A percentile compares a stretch with the other conserved stretches of the same genome.
phyloP scores from a whole-genome alignment of 202 grass and related monocot species.

The Dendrocalamus latiflorus region DNA sequence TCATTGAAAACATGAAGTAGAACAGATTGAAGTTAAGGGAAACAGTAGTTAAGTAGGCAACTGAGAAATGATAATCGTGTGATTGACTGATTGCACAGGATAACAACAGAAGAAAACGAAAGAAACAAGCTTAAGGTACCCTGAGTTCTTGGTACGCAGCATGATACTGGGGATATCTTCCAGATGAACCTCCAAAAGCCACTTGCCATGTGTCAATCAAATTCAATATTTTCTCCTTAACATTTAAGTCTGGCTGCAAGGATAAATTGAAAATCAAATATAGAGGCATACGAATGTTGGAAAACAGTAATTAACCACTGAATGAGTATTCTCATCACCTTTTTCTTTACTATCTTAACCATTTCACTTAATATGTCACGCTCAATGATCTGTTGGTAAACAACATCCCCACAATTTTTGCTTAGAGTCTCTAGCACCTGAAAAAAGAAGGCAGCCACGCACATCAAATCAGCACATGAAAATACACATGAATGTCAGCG shows the following conservation, averaged over 20 bases:
- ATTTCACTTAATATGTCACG: constrained; percentile 99
- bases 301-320: neutral
- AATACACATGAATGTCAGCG: neutral
- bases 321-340: constrained; percentile 49
- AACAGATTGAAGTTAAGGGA: neutral
- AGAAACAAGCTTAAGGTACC: constrained; percentile 34
- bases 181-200: constrained; percentile 89
- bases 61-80: neutral
- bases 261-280: constrained; percentile 32
- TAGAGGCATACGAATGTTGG: neutral
- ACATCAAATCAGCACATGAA: constrained; percentile 10
- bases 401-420: constrained; percentile 92
- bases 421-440: constrained; percentile 96
- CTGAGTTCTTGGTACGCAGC: constrained; percentile 92
- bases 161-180: constrained; percentile 83
- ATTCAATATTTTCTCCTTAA: constrained; percentile 91
- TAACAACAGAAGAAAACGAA: neutral
- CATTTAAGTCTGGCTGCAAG: constrained; percentile 78
- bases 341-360: constrained; percentile 99
- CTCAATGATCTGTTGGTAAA: constrained; percentile 89
- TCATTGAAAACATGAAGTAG: neutral
- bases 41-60: neutral
- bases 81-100: neutral
- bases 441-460: neutral
- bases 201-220: constrained; percentile 99